phyloP scores from a whole-genome alignment of 2,329 filamentous ascomycete species.

The Colletotrichum liaoningense region DNA sequence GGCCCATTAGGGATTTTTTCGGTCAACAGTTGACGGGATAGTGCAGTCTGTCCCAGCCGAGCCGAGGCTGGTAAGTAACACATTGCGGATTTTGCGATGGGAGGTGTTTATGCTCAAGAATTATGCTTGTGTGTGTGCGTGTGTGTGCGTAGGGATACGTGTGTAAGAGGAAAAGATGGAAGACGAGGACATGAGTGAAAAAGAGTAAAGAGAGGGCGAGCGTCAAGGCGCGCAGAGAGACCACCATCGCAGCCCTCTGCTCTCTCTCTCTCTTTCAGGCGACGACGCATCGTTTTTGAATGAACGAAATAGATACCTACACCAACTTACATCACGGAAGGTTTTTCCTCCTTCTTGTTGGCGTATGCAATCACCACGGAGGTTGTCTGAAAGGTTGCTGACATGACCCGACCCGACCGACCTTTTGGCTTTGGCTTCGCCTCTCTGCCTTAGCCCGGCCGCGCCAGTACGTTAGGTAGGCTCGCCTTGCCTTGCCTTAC shows the following conservation, averaged over 20 bases:
- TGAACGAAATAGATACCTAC: background rate
- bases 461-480: background rate
- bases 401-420: background rate
- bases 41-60: background rate
- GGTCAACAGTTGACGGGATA: background rate
- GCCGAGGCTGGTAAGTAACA: background rate
- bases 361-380: background rate
- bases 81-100: background rate
- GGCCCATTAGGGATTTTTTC: background rate
- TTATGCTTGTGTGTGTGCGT: background rate
- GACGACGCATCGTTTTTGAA: background rate
- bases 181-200: background rate
- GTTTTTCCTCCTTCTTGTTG: background rate
- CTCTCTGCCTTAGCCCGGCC: constrained; percentile 10
- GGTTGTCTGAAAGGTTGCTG: background rate
- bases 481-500: background rate
- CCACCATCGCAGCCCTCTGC: background rate
- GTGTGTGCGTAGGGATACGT: too few species aligned
- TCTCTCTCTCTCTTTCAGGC: too few species aligned
- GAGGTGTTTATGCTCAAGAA: background rate
- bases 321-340: background rate
- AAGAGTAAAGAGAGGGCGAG: background rate
- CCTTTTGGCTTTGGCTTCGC: background rate
- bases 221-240: background rate
- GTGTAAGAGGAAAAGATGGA: background rate